phyloP scores from a whole-genome alignment of 2,329 filamentous ascomycete species.

The Beauveria medogensis region DNA sequence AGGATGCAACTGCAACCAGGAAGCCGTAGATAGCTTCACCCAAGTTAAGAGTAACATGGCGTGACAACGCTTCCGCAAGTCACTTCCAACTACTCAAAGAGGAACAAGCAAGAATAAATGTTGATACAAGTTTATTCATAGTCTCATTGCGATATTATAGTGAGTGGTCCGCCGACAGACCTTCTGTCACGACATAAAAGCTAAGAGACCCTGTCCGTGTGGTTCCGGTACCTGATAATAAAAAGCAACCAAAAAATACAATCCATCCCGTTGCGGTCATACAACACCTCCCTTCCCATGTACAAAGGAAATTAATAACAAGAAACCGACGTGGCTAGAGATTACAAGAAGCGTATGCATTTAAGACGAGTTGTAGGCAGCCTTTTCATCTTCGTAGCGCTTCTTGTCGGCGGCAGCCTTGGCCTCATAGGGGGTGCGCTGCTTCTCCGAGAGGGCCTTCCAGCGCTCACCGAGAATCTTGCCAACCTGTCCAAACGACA shows the following conservation, averaged over 20 bases:
- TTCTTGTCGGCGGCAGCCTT: slow-evolving; percentile 98
- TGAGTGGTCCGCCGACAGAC: slow-evolving; percentile 4
- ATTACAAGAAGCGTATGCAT: slow-evolving; percentile 14
- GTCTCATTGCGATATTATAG: slow-evolving; percentile 11
- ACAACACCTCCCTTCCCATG: slow-evolving; percentile 30
- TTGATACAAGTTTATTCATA: slow-evolving; percentile 9
- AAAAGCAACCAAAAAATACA: slow-evolving; percentile 26
- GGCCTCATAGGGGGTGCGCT: slow-evolving; percentile 87
- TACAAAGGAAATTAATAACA: slow-evolving; percentile 25
- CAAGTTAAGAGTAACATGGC: background rate
- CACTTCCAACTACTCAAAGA: background rate
- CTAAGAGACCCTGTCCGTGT: slow-evolving; percentile 25
- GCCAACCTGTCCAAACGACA: slow-evolving; percentile 97
- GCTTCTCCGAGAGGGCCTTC: slow-evolving; percentile 93
- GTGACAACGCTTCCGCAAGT: no score
- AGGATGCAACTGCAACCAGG: background rate
- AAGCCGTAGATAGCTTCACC: background rate
- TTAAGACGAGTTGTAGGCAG: slow-evolving; percentile 57
- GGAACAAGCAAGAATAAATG: background rate
- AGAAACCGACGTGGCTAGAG: slow-evolving; percentile 20
- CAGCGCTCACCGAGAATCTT: slow-evolving; percentile 97
- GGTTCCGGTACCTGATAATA: slow-evolving; percentile 22
- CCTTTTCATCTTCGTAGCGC: slow-evolving; percentile 98
- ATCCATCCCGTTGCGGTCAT: slow-evolving; percentile 33
- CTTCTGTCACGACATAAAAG: slow-evolving; percentile 10